Percentiles rank a stretch among this genome's conserved stretches.
Conservation (phyloP, 164 flowering plant genomes). For the Annona squamosa region DNA sequence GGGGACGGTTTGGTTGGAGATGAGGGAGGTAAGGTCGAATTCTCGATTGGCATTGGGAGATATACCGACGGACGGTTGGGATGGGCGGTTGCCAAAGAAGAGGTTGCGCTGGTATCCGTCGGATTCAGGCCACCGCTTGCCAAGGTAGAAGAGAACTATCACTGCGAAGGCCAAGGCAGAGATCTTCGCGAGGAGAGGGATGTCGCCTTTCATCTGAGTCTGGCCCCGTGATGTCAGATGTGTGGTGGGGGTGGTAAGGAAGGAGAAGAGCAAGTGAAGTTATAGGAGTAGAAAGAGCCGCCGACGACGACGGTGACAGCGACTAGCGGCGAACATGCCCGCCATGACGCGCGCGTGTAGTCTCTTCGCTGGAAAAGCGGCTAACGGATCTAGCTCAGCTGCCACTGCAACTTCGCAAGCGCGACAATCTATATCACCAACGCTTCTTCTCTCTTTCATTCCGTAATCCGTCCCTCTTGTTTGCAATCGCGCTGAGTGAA, state of each 20-base stretch:
- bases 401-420: no score
- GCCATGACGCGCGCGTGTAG: neutral
- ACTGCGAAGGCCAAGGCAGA: slow-evolving; percentile 34
- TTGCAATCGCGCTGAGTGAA: no score
- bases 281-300: neutral
- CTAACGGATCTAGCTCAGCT: no score
- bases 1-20: slow-evolving; percentile 3
- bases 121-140: slow-evolving; percentile 70
- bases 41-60: slow-evolving; percentile 46
- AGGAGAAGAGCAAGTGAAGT: neutral
- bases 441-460: no score
- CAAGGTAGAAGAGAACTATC: slow-evolving; percentile 61
- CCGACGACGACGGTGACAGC: neutral
- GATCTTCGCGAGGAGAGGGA: slow-evolving; percentile 35
- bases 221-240: neutral
- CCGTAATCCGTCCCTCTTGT: no score
- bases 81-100: slow-evolving; percentile 41
- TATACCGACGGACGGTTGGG: slow-evolving; percentile 13
- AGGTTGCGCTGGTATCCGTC: slow-evolving; percentile 45
- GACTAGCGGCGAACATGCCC: neutral
- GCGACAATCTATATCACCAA: no score
- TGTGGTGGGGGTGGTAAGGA: neutral
- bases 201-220: slow-evolving; percentile 28
- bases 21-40: slow-evolving; percentile 30
- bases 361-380: neutral